Evolutionary conservation across 2,329 filamentous ascomycete species (phyloP), one percentile per base, ranked within the genome.

Genomic region (Dryadomyces quercus-mongolicae): DNA sequence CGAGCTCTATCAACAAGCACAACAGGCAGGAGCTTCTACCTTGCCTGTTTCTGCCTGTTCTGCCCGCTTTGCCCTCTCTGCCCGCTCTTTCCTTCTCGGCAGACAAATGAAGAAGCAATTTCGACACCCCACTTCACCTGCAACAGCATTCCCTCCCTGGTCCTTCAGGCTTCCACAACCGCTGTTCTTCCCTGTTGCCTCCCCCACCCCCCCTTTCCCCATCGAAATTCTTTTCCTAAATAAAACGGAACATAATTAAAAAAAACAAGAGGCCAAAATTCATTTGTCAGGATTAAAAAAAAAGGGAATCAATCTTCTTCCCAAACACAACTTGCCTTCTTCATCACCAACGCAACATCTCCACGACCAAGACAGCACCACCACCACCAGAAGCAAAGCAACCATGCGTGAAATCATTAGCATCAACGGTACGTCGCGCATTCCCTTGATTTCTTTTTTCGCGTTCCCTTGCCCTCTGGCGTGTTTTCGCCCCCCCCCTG

Each of bases 391-490:
- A 47, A 49, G 25, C 44, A 51, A 15, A 51, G 68, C 68, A 80
- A 91, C 73, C 71, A 97, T 97, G 92, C 91, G 92, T 87, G 92
- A 97, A 84, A 90, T 97, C 73, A 95, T 97, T 75, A 92, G 86
- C 78, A 87, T 97, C 82, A 96, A 96, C 82, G 91, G 92, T 96
- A 83, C 69, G 54, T 18, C 12, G 13, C 20, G 10, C 25, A 13
- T 86, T 68, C 63, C 57, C 55, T 58, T 54, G 52, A 55, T 61
- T 57, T 60, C n/a, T n/a, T 13, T 21, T 51, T 20, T n/a, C 42
- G 42, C 21, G 21, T 21, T 16, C 45, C 21, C 9, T 31, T 10
- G 13, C 12, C 60, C 8, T 40, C 18, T 40, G 15, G 40, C 10
- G 34, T 31, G 31, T 43, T 49, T 38, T 43, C 16, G 16, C 36